These are phyloP conservation scores for Cinnamomum chago DNA, from an alignment of 164 flowering plant species.

Conservation along the genomic window DNA sequence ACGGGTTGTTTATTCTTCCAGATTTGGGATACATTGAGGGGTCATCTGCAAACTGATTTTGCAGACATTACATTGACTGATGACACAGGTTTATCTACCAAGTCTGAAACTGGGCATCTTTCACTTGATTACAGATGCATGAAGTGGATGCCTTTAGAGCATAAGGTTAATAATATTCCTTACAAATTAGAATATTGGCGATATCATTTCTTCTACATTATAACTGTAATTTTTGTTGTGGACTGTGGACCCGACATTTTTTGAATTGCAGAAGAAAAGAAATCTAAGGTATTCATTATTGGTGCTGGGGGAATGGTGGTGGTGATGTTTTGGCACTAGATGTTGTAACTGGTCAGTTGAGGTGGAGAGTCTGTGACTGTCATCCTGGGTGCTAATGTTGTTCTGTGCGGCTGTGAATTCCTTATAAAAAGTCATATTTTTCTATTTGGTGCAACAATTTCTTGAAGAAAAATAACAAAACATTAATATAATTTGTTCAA, in stretches of 20 bases:
- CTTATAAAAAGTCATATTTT: no score
- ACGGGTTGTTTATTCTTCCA: conserved; percentile 12
- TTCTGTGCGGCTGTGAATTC: no score
- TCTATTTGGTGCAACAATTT: no score
- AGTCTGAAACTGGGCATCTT: conserved; percentile 68
- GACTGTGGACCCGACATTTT: background rate
- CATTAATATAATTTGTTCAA: no score
- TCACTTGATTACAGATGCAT: conserved; percentile 89
- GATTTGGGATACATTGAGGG: conserved; percentile 90
- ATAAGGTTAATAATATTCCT: conserved; percentile 42
- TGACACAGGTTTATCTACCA: conserved; percentile 27
- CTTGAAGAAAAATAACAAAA: no score
- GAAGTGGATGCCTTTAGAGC: conserved; percentile 67
- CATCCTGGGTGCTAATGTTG: conserved; percentile 71
- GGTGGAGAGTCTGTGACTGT: conserved; percentile 75
- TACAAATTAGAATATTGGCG: background rate
- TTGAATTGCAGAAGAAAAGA: conserved; percentile 57
- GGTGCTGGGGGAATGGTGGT: conserved; percentile 78
- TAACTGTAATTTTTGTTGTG: background rate
- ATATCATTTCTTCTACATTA: background rate
- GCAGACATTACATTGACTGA: conserved; percentile 54
- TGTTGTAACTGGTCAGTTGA: conserved; percentile 75
- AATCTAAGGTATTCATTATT: conserved; percentile 51
- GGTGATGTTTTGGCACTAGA: conserved; percentile 91
- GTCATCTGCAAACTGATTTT: conserved; percentile 84